Evolutionary conservation across 225 moss, liverwort and hornwort genomes (phyloP).

Genomic region (Antitrichia curtipendula): DNA sequence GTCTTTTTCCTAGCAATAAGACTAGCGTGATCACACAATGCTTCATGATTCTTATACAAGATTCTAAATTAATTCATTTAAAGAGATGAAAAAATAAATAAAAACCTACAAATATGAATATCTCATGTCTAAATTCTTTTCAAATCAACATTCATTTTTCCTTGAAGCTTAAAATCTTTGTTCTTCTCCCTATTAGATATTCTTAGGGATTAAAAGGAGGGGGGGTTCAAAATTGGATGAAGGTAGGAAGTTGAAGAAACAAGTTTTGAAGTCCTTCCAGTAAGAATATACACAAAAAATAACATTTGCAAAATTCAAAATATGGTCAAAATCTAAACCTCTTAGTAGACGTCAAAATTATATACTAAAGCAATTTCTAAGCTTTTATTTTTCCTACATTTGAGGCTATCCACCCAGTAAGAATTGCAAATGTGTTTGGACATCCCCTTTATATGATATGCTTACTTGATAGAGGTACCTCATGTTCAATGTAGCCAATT

Average conservation of each 20-base stretch:
- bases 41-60: too few relatives aligned
- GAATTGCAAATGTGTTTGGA: too few relatives aligned
- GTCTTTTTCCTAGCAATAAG: not conserved
- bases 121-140: too few relatives aligned
- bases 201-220: not conserved
- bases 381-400: not conserved
- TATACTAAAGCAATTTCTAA: not conserved
- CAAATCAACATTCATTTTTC: too few relatives aligned
- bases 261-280: not conserved
- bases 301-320: not conserved
- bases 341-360: not conserved
- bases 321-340: not conserved
- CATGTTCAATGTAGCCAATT: not conserved
- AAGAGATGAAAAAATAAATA: too few relatives aligned
- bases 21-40: too few relatives aligned
- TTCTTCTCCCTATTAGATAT: accelerated
- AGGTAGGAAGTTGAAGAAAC: not conserved
- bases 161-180: not conserved
- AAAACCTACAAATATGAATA: too few relatives aligned
- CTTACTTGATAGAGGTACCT: accelerated
- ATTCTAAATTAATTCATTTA: too few relatives aligned
- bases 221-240: not conserved
- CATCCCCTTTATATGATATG: accelerated
- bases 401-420: not conserved
- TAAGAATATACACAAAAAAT: not conserved